Evolutionary conservation across 164 flowering plant species (phyloP), one percentile per base, ranked within the genome.

Genomic region (Cinnamomum micranthum): DNA sequence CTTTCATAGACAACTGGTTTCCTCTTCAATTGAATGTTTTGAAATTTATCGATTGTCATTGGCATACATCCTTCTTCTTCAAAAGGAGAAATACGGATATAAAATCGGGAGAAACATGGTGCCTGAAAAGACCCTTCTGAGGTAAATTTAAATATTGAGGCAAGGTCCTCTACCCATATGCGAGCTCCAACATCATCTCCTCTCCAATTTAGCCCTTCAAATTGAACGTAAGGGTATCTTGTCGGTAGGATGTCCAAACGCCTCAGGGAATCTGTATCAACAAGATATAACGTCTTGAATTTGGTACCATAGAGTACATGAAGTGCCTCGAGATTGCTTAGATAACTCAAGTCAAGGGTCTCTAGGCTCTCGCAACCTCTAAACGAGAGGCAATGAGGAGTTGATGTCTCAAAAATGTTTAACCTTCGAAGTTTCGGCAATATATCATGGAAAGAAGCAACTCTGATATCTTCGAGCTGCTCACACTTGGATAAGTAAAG

Each of bases 401-500:
- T 13, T 1, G 5, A 3, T 3, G 1, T 6, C 0, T 19, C 0
- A n/a, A 23, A 19, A 17, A 67, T 15, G 1, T 0, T 1, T 7
- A 28, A 0, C 0, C 3, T 28, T 2, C 11, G 11, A 15, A 67
- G 70, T 3, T 67, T 67, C 13, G 70, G 70, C 70, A 67, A 28
- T 35, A 1, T 33, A 31, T 1, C n/a, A 0, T 41, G 11, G 27
- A 64, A 64, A 67, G 28, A 25, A 24, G 28, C 28, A 25, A 25
- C 33, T 12, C 14, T 22, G 27, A 23, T 11, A 64, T 64, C 33
- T 64, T 64, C 0, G 15, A 10, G 28, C 2, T 1, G 0, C 12
- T 1, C 0, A 64, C 67, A 64, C 0, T 0, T 0, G 1, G 4
- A 0, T 6, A 64, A 10, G 15, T 25, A 0, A 64, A 23, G 33